A percentile compares a stretch with the other conserved stretches of the same genome.
Conservation (phyloP, 306 rosid genomes). For the Rubus idaeus region DNA sequence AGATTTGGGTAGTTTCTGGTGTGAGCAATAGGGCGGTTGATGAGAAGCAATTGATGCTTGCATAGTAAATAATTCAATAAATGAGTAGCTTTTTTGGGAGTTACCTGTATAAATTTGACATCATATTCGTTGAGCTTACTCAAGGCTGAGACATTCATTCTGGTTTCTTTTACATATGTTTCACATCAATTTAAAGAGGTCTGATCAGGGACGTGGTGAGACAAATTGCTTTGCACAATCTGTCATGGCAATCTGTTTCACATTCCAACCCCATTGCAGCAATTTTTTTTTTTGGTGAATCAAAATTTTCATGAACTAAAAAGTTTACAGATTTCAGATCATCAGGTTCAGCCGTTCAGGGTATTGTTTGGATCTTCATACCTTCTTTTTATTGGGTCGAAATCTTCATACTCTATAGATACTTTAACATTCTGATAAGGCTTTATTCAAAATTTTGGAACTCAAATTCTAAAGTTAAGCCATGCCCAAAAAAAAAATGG, state of each 20-base stretch:
- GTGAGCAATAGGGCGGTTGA: constrained; percentile 31
- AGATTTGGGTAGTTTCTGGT: constrained; percentile 15
- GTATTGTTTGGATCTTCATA: too few species aligned
- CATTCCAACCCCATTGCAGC: not conserved
- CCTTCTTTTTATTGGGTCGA: too few species aligned
- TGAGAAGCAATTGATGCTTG: constrained; percentile 21
- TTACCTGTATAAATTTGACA: constrained; percentile 24
- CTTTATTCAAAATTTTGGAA: too few species aligned
- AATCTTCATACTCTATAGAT: too few species aligned
- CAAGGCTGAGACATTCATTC: constrained; percentile 11
- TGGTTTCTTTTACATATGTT: not conserved
- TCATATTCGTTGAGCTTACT: constrained; percentile 13
- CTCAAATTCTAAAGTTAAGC: too few species aligned
- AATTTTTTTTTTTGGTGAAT: not conserved
- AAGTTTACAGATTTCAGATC: not conserved
- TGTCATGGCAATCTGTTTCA: not conserved
- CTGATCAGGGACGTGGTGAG: not conserved
- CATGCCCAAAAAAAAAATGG: too few species aligned
- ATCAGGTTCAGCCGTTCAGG: not conserved
- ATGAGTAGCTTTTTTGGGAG: constrained; percentile 20
- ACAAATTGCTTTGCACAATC: not conserved
- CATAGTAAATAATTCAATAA: constrained; percentile 16
- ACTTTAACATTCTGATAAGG: too few species aligned
- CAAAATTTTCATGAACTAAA: not conserved
- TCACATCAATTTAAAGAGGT: not conserved